These are phyloP conservation scores for Salix exigua DNA, from an alignment of 345 rosid species.

Conservation along the genomic window DNA sequence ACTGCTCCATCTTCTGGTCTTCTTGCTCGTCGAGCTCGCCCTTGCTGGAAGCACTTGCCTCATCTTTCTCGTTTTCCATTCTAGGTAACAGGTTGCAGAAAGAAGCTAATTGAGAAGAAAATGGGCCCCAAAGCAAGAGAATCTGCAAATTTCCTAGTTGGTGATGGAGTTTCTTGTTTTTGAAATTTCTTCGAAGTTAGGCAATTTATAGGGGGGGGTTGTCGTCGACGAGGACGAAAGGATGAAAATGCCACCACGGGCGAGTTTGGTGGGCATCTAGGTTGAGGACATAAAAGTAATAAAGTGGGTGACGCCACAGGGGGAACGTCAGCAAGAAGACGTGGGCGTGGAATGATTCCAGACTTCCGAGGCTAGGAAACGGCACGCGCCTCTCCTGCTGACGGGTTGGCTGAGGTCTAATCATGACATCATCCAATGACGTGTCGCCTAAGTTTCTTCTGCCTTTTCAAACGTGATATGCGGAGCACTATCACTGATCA, in stretches of 20 bases:
- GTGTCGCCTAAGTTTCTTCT: not conserved
- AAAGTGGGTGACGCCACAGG: not conserved
- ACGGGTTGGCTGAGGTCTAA: not conserved
- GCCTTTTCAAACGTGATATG: not conserved
- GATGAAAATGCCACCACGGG: not conserved
- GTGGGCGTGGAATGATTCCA: not conserved
- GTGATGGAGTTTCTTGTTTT: too few species aligned
- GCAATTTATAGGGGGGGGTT: not conserved
- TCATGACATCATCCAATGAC: not conserved
- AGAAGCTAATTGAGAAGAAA: too few species aligned
- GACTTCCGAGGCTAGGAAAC: too few species aligned
- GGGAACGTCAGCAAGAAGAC: not conserved
- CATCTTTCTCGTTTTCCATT: constrained; percentile 15
- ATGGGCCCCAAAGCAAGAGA: too few species aligned
- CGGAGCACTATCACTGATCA: not conserved
- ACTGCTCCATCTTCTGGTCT: constrained; percentile 30
- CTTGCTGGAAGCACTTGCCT: not conserved
- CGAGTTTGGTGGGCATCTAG: not conserved
- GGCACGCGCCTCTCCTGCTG: not conserved
- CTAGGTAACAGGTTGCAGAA: too few species aligned
- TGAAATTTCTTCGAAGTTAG: not conserved
- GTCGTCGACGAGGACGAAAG: not conserved
- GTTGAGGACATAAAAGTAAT: not conserved
- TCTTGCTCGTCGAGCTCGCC: constrained; percentile 4
- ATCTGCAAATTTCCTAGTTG: too few species aligned